Conservation (phyloP, 2,329 filamentous ascomycete species). For the Cytospora piceae region DNA sequence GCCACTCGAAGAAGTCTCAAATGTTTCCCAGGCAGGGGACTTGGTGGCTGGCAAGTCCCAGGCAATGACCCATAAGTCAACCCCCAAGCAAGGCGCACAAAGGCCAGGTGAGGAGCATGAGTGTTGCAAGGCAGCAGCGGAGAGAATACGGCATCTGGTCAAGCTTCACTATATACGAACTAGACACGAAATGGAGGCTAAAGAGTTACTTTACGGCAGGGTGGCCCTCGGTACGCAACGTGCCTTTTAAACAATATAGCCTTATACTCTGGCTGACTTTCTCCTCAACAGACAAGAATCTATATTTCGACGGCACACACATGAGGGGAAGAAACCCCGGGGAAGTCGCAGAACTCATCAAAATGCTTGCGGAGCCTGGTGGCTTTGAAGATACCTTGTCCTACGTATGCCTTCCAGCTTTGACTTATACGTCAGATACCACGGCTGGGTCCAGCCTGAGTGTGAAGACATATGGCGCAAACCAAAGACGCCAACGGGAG, state of each 20-base stretch:
- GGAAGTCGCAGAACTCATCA: not conserved
- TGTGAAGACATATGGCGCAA: not conserved
- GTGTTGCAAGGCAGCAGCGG: not conserved
- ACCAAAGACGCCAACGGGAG: constrained; percentile 1
- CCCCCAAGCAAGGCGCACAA: not conserved
- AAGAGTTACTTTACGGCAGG: constrained; percentile 8
- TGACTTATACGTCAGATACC: not conserved
- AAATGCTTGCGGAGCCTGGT: constrained; percentile 2
- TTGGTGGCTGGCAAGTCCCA: too few species aligned
- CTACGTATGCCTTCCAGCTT: not conserved
- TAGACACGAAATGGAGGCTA: constrained; percentile 3
- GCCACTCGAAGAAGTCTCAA: too few species aligned
- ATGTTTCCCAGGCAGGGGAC: too few species aligned
- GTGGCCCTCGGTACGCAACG: not conserved
- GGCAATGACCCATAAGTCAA: too few species aligned
- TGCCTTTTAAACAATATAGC: not conserved
- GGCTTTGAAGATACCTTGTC: constrained; percentile 13
- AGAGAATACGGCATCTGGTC: not conserved
- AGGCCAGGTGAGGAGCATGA: not conserved
- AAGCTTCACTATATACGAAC: constrained; percentile 18
- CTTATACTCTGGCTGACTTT: not conserved
- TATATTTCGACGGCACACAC: constrained; percentile 8
- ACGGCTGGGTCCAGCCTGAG: not conserved
- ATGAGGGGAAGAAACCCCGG: not conserved
- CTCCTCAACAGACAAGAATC: not conserved